phyloP scores from a whole-genome alignment of 495 filamentous ascomycete genomes.

The Alectoria sarmentosa region DNA sequence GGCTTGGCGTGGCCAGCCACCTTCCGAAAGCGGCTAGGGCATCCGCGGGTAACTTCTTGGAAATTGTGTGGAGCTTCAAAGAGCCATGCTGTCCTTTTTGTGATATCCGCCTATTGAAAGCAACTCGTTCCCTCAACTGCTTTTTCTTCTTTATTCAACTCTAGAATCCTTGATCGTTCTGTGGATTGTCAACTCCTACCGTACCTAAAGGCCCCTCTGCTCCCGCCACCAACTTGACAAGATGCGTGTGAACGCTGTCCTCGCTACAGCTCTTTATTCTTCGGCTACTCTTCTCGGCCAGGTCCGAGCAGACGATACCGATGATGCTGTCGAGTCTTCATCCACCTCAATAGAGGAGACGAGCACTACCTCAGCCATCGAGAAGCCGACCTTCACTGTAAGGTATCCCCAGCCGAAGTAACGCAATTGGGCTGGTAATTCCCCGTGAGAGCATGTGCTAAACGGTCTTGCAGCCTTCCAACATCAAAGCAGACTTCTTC shows the following conservation, averaged over 20 bases:
- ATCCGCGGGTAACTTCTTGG: conserved; percentile 12
- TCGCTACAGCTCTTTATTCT: conserved; percentile 57
- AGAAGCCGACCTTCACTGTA: conserved; percentile 85
- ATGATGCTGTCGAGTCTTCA: conserved; percentile 34
- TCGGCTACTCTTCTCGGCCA: conserved; percentile 65
- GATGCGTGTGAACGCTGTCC: conserved; percentile 71
- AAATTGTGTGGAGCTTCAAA: conserved; percentile 14
- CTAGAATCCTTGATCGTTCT: neutral
- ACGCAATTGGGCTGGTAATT: neutral
- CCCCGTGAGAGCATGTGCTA: neutral
- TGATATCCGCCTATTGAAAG: conserved; percentile 17
- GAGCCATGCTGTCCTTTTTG: conserved; percentile 17
- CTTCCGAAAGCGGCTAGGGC: conserved; percentile 14
- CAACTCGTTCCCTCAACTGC: neutral
- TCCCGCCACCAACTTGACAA: conserved; percentile 34
- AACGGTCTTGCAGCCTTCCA: conserved; percentile 35
- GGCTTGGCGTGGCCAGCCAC: neutral
- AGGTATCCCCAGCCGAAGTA: conserved; percentile 29
- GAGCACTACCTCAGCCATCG: conserved; percentile 48
- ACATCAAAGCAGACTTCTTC: conserved; percentile 86
- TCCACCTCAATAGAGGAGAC: conserved; percentile 35
- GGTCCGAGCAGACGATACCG: conserved; percentile 61
- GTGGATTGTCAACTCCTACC: neutral
- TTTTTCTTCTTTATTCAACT: conserved; percentile 3
- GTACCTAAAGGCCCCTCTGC: conserved; percentile 7